These are phyloP conservation scores for Paraconiothyrium brasiliense DNA, from an alignment of 2,329 filamentous ascomycete genomes.

Conservation along the genomic window DNA sequence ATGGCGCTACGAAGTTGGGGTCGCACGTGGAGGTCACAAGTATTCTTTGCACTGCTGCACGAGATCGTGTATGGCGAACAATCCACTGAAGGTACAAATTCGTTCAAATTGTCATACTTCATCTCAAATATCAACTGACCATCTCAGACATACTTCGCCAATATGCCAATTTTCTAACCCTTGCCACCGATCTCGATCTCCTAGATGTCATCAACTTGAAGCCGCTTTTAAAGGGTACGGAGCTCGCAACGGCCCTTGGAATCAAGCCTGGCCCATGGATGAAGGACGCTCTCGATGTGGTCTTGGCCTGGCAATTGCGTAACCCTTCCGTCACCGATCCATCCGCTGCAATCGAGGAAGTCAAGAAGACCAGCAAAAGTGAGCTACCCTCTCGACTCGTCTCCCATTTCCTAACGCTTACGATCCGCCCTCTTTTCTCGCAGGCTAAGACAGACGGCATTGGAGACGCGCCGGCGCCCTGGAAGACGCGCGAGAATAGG, in stretches of 20 bases:
- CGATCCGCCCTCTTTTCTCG: constrained; percentile 73
- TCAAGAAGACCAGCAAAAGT: constrained; percentile 54
- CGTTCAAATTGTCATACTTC: constrained; percentile 19
- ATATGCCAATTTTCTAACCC: constrained; percentile 64
- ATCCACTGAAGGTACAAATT: constrained; percentile 51
- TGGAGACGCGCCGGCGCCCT: constrained; percentile 48
- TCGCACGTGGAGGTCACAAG: constrained; percentile 74
- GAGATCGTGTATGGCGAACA: constrained; percentile 62
- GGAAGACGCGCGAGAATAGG: constrained; percentile 64
- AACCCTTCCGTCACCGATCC: constrained; percentile 74
- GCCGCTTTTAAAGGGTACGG: constrained; percentile 74
- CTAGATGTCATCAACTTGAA: constrained; percentile 60
- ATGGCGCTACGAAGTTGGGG: constrained; percentile 81
- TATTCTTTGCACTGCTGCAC: constrained; percentile 72
- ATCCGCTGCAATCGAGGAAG: constrained; percentile 56
- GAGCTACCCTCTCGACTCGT: constrained; percentile 61
- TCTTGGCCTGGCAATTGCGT: constrained; percentile 87
- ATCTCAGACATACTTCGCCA: constrained; percentile 56
- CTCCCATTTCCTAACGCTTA: constrained; percentile 67
- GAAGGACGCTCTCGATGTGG: constrained; percentile 78
- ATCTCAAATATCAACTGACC: constrained; percentile 25
- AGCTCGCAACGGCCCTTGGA: constrained; percentile 72
- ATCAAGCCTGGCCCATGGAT: constrained; percentile 85
- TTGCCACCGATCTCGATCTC: constrained; percentile 61
- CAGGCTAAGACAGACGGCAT: constrained; percentile 64